Base-by-base conservation (phyloP, 345 rosid species). In the Syzygium jambos region DNA sequence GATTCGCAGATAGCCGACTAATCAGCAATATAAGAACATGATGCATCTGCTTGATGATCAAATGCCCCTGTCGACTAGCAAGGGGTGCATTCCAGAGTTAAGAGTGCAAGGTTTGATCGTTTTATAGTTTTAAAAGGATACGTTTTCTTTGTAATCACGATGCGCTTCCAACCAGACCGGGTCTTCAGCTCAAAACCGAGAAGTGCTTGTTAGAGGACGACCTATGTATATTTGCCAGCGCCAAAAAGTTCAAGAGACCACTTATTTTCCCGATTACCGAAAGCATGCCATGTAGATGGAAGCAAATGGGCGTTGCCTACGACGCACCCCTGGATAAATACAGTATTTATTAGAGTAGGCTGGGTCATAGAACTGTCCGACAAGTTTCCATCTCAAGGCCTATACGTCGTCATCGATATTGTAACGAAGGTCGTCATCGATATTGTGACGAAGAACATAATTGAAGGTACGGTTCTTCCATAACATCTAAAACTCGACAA, bases 51-150 rank as follows among this genome's bases (percentile, higher is more conserved):
- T 14, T n/a, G 34, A 61, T 34, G 34, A 14, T n/a, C 19, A 61
- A n/a, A n/a, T 16, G 13, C 73, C 34, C 15, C 7, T 59, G 1
- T 0, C 65, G 0, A 59, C 65, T 25, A 11, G 65, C 38, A 1
- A 61, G 9, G 38, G 7, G 73, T n/a, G 19, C 73, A 61, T 5
- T n/a, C 73, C 17, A 61, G 73, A n/a, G 1, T 61, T 61, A 11
- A 27, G 30, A 6, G 34, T 11, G 73, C 73, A n/a, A 8, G 34
- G 2, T 61, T 61, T 1, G 73, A 1, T 61, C 17, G 17, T 6
- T n/a, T 5, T 13, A 6, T 3, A n/a, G 34, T 61, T 27, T n/a
- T 0, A 61, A 61, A 61, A 61, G 34, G 4, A 61, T n/a, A n/a
- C 2, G 3, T 29, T n/a, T 61, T n/a, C 73, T n/a, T 12, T 61